Conservation (phyloP, 208 protist species). For the Leishmania lainsoni region DNA sequence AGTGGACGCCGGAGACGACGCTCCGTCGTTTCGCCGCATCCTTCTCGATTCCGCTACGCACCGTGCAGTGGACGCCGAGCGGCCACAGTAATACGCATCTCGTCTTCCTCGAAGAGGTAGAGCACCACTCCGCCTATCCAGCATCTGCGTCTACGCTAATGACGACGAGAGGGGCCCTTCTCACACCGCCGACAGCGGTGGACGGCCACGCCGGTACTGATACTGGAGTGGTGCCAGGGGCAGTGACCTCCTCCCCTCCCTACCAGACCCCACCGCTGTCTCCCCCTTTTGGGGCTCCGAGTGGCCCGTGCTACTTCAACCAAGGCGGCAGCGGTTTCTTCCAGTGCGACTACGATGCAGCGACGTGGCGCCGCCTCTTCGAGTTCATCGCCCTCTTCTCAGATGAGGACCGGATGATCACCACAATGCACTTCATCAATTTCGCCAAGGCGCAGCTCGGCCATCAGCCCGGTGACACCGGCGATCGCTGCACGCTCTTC, state of each 20-base stretch:
- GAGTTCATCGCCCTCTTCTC: constrained; percentile 44
- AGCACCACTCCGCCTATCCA: constrained; percentile 13
- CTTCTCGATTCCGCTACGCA: constrained; percentile 28
- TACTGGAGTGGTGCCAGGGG: neutral
- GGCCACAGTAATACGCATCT: constrained; percentile 12
- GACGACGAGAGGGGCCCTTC: neutral
- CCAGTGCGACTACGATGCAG: constrained; percentile 70
- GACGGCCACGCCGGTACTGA: neutral
- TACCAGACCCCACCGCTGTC: neutral
- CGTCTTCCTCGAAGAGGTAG: constrained; percentile 20
- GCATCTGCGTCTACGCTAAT: neutral
- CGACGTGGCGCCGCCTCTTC: constrained; percentile 65
- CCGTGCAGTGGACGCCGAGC: constrained; percentile 20
- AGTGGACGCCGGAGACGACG: constrained; percentile 26
- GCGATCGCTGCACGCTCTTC: constrained; percentile 62
- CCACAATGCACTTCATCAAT: constrained; percentile 59
- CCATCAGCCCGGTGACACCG: constrained; percentile 36
- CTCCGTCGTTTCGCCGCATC: constrained; percentile 17
- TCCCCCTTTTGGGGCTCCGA: neutral
- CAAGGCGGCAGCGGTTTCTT: constrained; percentile 46
- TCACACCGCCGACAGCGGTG: neutral
- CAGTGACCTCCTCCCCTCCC: neutral
- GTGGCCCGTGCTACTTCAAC: constrained; percentile 51
- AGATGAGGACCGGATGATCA: constrained; percentile 61
- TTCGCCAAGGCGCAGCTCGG: constrained; percentile 56